A percentile compares a stretch with the other conserved stretches of the same genome.
phyloP scores from a whole-genome alignment of 352 stramenopile genomes.

The Phytophthora fragariae region DNA sequence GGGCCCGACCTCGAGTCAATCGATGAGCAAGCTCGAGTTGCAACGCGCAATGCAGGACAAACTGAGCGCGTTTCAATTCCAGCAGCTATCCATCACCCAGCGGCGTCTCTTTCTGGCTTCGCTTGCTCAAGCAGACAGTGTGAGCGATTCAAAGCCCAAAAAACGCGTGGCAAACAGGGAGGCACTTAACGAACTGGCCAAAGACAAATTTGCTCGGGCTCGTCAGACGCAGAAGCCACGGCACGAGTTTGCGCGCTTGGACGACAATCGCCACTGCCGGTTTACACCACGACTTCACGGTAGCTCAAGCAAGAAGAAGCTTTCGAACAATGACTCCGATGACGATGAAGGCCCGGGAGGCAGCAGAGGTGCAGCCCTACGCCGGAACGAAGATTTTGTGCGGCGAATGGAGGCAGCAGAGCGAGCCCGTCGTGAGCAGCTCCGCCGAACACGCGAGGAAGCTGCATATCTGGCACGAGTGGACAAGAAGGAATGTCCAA shows the following conservation, averaged over 20 bases:
- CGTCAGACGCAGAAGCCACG: slow-evolving; percentile 43
- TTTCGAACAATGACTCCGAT: slow-evolving; percentile 46
- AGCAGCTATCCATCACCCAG: slow-evolving; percentile 69
- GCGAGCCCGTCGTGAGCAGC: slow-evolving; percentile 58
- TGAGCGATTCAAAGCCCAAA: slow-evolving; percentile 10
- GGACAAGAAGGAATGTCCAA: slow-evolving; percentile 85
- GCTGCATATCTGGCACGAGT: slow-evolving; percentile 58
- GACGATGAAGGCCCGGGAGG: slow-evolving; percentile 44
- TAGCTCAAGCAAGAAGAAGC: slow-evolving; percentile 27
- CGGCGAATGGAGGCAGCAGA: slow-evolving; percentile 78
- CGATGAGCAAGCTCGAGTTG: slow-evolving; percentile 33
- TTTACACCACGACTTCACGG: slow-evolving; percentile 57
- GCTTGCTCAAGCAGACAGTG: slow-evolving; percentile 32
- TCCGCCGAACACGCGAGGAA: slow-evolving; percentile 72
- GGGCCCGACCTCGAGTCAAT: slow-evolving; percentile 26
- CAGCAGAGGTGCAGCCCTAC: slow-evolving; percentile 25
- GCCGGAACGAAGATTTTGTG: slow-evolving; percentile 67
- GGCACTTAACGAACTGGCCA: slow-evolving; percentile 58
- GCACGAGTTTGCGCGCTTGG: slow-evolving; percentile 57
- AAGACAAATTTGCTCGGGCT: slow-evolving; percentile 45
- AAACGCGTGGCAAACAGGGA: slow-evolving; percentile 39
- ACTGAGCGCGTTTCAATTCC: slow-evolving; percentile 67
- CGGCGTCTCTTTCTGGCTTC: slow-evolving; percentile 69
- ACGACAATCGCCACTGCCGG: slow-evolving; percentile 64
- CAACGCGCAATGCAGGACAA: slow-evolving; percentile 61